A percentile compares a stretch with the other conserved stretches of the same genome.
Conservation (phyloP, 2,329 filamentous ascomycete species). For the Didymella glomerata region DNA sequence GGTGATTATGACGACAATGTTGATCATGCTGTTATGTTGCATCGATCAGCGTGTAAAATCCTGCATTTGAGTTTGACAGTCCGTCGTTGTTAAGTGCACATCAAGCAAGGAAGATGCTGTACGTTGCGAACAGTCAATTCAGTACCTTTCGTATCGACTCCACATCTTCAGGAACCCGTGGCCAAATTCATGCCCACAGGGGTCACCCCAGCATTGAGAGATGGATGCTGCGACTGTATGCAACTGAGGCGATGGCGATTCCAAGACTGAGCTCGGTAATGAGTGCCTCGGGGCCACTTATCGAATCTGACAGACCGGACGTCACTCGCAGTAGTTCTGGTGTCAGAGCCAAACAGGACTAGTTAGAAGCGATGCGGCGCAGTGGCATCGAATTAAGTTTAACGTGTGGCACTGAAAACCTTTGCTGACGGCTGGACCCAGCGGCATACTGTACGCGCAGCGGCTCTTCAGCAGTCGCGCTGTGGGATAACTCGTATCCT, state of each 20-base stretch:
- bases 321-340: constrained; percentile 39
- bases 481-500: neutral
- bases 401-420: constrained; percentile 29
- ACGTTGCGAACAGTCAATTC: neutral
- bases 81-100: neutral
- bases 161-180: constrained; percentile 2
- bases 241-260: neutral
- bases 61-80: neutral
- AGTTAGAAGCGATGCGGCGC: constrained; percentile 35
- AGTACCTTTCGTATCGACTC: constrained; percentile 2
- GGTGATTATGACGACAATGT: neutral
- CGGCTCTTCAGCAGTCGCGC: constrained; percentile 8
- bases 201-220: constrained; percentile 2
- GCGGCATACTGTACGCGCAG: constrained; percentile 1
- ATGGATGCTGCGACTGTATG: neutral
- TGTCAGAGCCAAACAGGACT: constrained; percentile 32
- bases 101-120: constrained; percentile 9
- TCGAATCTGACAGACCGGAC: constrained; percentile 4
- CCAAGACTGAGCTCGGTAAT: constrained; percentile 6
- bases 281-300: constrained; percentile 4
- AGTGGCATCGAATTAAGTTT: constrained; percentile 38
- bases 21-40: neutral
- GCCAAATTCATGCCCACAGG: neutral
- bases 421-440: constrained; percentile 33
- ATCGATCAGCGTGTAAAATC: neutral